These are phyloP conservation scores for Zymoseptoria tritici DNA, from an alignment of 2,329 filamentous ascomycete genomes.

Conservation along the genomic window DNA sequence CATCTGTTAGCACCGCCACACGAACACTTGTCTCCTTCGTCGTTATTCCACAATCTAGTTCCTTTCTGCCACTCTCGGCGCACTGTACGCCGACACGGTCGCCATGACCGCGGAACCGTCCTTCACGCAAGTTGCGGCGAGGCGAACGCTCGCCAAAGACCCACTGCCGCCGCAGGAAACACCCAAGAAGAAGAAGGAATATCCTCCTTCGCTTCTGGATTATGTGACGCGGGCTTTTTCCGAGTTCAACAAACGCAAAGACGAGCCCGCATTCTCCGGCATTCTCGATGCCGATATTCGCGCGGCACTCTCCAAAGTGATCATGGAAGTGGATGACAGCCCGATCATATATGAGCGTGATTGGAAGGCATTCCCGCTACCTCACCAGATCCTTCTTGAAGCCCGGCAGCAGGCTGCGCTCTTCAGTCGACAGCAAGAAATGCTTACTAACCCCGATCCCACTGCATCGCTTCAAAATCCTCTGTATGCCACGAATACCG, in stretches of 20 bases:
- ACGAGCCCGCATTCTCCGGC: constrained; percentile 30
- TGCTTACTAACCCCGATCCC: constrained; percentile 20
- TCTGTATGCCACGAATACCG: constrained; percentile 1
- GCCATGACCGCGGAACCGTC: constrained; percentile 31
- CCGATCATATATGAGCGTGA: constrained; percentile 65
- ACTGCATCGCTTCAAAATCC: constrained; percentile 4
- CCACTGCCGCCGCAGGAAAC: constrained; percentile 10
- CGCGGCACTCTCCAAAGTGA: constrained; percentile 74
- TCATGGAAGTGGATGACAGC: constrained; percentile 68
- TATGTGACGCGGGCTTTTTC: constrained; percentile 90
- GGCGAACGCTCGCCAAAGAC: constrained; percentile 32
- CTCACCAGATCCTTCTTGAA: constrained; percentile 71
- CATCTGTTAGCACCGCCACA: background rate
- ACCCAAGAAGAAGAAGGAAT: constrained; percentile 57
- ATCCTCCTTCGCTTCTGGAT: constrained; percentile 71
- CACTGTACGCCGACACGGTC: constrained; percentile 3
- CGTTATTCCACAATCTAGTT: background rate
- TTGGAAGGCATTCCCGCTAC: constrained; percentile 77
- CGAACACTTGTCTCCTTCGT: background rate
- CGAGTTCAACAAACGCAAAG: constrained; percentile 48
- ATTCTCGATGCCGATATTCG: constrained; percentile 63
- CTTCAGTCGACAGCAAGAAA: constrained; percentile 20
- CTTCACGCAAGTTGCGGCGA: constrained; percentile 41
- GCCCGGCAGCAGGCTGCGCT: constrained; percentile 51
- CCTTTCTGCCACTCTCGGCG: constrained; percentile 6